phyloP scores from a whole-genome alignment of 164 flowering plant genomes.

The Annona squamosa region DNA sequence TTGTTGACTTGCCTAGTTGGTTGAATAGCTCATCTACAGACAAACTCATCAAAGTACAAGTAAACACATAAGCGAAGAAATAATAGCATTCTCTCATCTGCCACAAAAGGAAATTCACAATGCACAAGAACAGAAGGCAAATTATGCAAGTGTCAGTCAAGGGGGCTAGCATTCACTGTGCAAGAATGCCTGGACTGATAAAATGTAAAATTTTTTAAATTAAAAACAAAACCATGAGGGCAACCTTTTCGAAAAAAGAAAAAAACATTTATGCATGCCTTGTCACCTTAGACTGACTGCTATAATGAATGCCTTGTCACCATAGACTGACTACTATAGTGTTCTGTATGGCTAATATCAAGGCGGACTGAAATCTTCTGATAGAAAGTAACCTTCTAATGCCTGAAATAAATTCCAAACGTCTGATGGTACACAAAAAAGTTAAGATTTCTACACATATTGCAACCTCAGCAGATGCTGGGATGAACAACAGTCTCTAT shows the following conservation, averaged over 20 bases:
- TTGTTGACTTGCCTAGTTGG: not conserved
- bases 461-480: not conserved
- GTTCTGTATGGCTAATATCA: not conserved
- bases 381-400: not conserved
- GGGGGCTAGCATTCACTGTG: not conserved
- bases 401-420: not conserved
- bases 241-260: no score
- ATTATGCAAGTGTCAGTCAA: not conserved
- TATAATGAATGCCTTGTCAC: not conserved
- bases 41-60: not conserved
- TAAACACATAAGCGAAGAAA: not conserved
- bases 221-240: no score
- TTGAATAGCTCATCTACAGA: not conserved
- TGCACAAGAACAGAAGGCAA: not conserved
- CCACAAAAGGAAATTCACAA: not conserved
- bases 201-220: not conserved
- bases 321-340: not conserved
- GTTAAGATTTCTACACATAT: not conserved
- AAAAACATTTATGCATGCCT: not conserved
- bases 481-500: not conserved
- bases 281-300: not conserved
- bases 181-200: not conserved
- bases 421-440: not conserved
- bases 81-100: not conserved
- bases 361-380: not conserved